Conservation (phyloP, 768 basidiomycete genomes). For the Clitopilus passeckerianus region DNA sequence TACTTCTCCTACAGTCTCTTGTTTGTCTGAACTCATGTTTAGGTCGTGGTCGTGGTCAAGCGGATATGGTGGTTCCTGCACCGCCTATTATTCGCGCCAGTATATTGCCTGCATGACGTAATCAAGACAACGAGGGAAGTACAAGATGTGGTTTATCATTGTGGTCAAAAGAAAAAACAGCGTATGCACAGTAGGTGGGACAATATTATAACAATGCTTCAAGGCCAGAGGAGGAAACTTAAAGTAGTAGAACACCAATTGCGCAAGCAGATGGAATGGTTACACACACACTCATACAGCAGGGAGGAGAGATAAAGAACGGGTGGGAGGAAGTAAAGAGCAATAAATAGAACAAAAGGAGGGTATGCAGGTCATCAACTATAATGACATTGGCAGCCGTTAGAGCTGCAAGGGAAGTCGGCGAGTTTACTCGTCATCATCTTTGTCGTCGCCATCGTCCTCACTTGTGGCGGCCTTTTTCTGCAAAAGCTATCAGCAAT, state of each 20-base stretch:
- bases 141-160: too few species aligned
- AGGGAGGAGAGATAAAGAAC: neutral
- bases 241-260: neutral
- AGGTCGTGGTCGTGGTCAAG: slow-evolving; percentile 1
- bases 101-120: neutral
- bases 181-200: neutral
- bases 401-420: neutral
- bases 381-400: neutral
- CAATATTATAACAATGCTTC: neutral
- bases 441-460: neutral
- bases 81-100: neutral
- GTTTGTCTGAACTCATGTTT: slow-evolving; percentile 5
- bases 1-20: slow-evolving; percentile 24
- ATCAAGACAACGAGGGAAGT: neutral
- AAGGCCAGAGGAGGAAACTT: neutral
- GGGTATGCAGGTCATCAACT: neutral
- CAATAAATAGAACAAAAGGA: neutral
- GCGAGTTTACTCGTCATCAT: neutral
- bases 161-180: neutral
- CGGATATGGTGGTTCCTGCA: neutral
- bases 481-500: neutral
- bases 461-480: neutral
- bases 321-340: neutral
- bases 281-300: neutral
- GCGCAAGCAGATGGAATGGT: neutral